These are phyloP conservation scores for Leccinum solheimii DNA, from an alignment of 1,284 basidiomycete genomes.

Conservation along the genomic window DNA sequence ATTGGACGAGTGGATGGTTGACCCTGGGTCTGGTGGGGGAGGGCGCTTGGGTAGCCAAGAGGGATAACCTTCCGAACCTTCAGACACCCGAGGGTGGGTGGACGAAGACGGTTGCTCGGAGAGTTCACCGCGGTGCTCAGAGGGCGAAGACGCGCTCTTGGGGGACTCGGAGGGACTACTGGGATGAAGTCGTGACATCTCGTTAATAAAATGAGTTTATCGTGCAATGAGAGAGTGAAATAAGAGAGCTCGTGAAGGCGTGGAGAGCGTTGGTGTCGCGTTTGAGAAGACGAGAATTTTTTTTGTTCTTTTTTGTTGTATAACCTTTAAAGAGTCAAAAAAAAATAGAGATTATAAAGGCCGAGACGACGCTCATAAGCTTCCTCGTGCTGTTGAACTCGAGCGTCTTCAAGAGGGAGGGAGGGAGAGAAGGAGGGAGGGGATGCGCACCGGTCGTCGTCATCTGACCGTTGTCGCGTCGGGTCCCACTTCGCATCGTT, in stretches of 20 bases:
- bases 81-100: slow-evolving; percentile 40
- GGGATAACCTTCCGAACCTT: slow-evolving; percentile 70
- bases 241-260: slow-evolving; percentile 36
- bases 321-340: slow-evolving; percentile 8
- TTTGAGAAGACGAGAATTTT: slow-evolving; percentile 26
- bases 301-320: slow-evolving; percentile 15
- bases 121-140: slow-evolving; percentile 32
- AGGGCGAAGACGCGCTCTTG: slow-evolving; percentile 32
- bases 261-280: slow-evolving; percentile 35
- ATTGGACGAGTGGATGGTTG: slow-evolving; percentile 62
- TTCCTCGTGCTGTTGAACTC: no score
- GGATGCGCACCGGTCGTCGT: no score
- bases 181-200: slow-evolving; percentile 49
- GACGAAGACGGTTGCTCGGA: slow-evolving; percentile 40
- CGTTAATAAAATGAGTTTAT: slow-evolving; percentile 40
- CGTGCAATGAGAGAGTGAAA: slow-evolving; percentile 30
- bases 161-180: slow-evolving; percentile 38
- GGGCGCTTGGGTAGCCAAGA: slow-evolving; percentile 81
- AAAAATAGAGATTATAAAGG: slow-evolving; percentile 17
- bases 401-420: no score
- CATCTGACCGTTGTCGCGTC: no score
- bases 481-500: no score
- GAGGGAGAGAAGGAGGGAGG: no score
- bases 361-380: background rate
- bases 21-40: slow-evolving; percentile 68